Conservation (phyloP, 2,329 filamentous ascomycete genomes). For the Penicillium expansum region DNA sequence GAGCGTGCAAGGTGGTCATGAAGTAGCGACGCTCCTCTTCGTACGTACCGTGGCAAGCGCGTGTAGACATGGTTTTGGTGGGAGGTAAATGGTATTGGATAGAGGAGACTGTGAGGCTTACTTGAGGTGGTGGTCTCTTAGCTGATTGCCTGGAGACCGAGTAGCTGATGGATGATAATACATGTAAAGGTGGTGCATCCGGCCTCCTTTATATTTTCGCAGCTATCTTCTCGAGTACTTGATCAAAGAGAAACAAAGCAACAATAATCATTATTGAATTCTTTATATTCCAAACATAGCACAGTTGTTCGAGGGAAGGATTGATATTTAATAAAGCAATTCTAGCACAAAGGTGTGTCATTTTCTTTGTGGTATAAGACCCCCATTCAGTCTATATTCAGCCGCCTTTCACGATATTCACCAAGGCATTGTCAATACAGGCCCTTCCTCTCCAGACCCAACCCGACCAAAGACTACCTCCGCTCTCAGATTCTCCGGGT, state of each 20-base stretch:
- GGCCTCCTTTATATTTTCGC: background rate
- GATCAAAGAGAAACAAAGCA: background rate
- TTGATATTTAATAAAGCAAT: background rate
- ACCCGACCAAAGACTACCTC: conserved; percentile 37
- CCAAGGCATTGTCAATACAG: conserved; percentile 30
- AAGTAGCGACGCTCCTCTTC: background rate
- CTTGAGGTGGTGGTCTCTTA: too few species aligned
- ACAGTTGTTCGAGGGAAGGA: background rate
- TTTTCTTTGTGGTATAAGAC: background rate
- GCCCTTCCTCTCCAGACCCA: conserved; percentile 28
- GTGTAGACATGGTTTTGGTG: background rate
- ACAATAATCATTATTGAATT: background rate
- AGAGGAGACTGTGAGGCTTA: background rate
- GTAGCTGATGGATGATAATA: background rate
- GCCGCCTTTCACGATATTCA: background rate
- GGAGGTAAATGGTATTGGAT: background rate
- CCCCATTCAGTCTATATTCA: background rate
- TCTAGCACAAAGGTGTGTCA: background rate
- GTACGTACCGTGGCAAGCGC: background rate
- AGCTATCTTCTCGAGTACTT: background rate
- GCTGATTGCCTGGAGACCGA: background rate
- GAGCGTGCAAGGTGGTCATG: conserved; percentile 3
- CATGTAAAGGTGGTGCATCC: background rate
- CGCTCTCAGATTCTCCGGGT: conserved; percentile 23
- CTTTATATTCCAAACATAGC: background rate